Base-by-base conservation (phyloP, 1,284 basidiomycete genomes). In the Boletellus deceptivus region DNA sequence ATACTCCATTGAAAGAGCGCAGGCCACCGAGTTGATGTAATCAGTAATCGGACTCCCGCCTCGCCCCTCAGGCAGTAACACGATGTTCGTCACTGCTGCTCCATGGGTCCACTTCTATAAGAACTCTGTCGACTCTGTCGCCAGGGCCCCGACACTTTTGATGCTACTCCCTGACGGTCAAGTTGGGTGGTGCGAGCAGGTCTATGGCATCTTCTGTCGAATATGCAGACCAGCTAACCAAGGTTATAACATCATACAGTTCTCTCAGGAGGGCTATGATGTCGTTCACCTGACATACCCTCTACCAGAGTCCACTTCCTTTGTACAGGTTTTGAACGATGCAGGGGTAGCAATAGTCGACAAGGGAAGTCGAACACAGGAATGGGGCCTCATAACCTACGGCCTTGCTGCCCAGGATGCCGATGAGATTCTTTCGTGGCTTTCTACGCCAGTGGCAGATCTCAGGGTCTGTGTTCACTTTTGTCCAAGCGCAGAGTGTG, bases 261-360 rank as follows among this genome's bases (percentile, higher is more conserved):
- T 73, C 52, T 60, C 74, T 22, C 70, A 75, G 52, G 75, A 76
- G 58, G 75, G 75, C n/a, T 75, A 77, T 55, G 54, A 68, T 29
- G 67, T 72, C 18, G 49, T 71, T 22, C 71, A 74, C 20, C 52
- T 75, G 22, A 42, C 54, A 10, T 70, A 70, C 42, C 66, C 70
- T 22, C 45, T 49, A 24, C 43, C 58, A 25, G 46, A 52, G 20
- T 14, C 48, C 22, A 53, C 56, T 27, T 49, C 56, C 35, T 55
- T 70, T 25, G 24, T 43, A 10, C 55, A 61, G 13, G 42, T 48
- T 25, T 48, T 70, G 47, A 46, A 60, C 29, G 53, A 58, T 52
- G 59, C 52, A 22, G 46, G 29, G 18, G 45, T n/a, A 16, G 37
- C 55, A 39, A 50, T 65, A 35, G 43, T 50, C 20, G 43, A 54